Percentiles rank a stretch among this genome's conserved stretches.
Conservation (phyloP, 371 early-diverging fungal species). For the Lichtheimia ornata region DNA sequence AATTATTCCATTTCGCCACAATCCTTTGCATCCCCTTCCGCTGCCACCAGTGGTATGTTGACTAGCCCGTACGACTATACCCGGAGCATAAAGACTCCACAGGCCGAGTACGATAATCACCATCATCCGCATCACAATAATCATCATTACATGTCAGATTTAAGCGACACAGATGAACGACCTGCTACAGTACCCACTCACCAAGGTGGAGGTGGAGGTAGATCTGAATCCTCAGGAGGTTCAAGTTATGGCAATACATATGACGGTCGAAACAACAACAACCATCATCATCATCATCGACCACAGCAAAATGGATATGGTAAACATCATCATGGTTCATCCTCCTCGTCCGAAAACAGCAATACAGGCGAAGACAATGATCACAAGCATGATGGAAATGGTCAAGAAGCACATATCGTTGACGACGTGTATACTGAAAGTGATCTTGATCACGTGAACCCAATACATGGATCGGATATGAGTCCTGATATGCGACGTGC, state of each 20-base stretch:
- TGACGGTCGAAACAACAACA: neutral
- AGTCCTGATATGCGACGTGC: conserved; percentile 26
- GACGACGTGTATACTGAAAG: conserved; percentile 32
- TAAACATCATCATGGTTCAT: neutral
- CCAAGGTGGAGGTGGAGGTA: neutral
- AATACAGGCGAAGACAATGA: conserved; percentile 3
- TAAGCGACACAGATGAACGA: conserved; percentile 14
- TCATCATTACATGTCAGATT: conserved; percentile 15
- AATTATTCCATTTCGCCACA: conserved; percentile 19
- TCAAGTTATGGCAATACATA: neutral
- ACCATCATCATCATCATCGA: neutral
- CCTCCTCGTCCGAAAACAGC: conserved; percentile 3
- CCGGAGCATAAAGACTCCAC: conserved; percentile 15
- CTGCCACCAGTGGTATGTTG: conserved; percentile 1
- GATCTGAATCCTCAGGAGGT: neutral
- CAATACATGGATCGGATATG: conserved; percentile 32
- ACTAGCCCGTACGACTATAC: conserved; percentile 15
- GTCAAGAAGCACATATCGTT: conserved; percentile 10
- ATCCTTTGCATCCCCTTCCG: conserved; percentile 14
- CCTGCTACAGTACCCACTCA: too few relatives aligned
- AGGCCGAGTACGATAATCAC: conserved; percentile 6
- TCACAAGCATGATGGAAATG: neutral
- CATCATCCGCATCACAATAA: neutral
- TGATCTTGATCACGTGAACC: conserved; percentile 33
- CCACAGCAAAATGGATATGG: conserved; percentile 7